Evolutionary conservation across 768 basidiomycete genomes (phyloP).

Genomic region (Pisolithus orientalis): DNA sequence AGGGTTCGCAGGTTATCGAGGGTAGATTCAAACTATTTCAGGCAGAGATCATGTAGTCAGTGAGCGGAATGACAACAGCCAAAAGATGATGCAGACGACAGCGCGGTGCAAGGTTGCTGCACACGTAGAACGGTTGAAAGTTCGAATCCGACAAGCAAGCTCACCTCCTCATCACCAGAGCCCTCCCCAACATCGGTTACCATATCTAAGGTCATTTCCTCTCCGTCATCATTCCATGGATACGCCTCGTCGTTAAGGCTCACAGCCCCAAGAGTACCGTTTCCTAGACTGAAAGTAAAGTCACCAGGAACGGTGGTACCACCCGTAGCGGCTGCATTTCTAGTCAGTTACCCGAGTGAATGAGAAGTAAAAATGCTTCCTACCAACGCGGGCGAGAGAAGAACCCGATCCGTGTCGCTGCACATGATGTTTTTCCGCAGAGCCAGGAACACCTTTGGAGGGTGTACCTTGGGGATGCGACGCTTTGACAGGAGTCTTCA

Average conservation of each 20-base stretch:
- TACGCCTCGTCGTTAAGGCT: slow-evolving; percentile 14
- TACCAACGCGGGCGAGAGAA: slow-evolving; percentile 13
- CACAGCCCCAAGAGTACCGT: slow-evolving; percentile 16
- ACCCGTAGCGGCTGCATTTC: slow-evolving; percentile 8
- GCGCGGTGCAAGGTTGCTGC: neutral
- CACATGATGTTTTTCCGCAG: slow-evolving; percentile 9
- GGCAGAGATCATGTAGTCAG: slow-evolving; percentile 2
- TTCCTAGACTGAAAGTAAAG: slow-evolving; percentile 15
- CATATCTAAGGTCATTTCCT: slow-evolving; percentile 68
- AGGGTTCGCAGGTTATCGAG: slow-evolving; percentile 35
- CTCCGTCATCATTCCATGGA: slow-evolving; percentile 38
- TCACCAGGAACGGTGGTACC: slow-evolving; percentile 16
- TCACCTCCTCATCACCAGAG: slow-evolving; percentile 67
- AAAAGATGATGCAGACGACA: slow-evolving; percentile 1
- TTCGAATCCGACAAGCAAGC: slow-evolving; percentile 5
- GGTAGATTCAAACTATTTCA: slow-evolving; percentile 37
- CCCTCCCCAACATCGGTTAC: slow-evolving; percentile 52
- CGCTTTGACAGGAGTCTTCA: slow-evolving; percentile 15
- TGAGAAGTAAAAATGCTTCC: slow-evolving; percentile 9
- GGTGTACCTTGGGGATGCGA: slow-evolving; percentile 17
- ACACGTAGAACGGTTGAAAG: neutral
- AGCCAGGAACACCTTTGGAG: slow-evolving; percentile 10
- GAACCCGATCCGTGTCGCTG: slow-evolving; percentile 15
- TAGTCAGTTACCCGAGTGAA: slow-evolving; percentile 13
- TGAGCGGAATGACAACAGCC: neutral